phyloP scores from a whole-genome alignment of 345 rosid genomes.

The Acer campestre region DNA sequence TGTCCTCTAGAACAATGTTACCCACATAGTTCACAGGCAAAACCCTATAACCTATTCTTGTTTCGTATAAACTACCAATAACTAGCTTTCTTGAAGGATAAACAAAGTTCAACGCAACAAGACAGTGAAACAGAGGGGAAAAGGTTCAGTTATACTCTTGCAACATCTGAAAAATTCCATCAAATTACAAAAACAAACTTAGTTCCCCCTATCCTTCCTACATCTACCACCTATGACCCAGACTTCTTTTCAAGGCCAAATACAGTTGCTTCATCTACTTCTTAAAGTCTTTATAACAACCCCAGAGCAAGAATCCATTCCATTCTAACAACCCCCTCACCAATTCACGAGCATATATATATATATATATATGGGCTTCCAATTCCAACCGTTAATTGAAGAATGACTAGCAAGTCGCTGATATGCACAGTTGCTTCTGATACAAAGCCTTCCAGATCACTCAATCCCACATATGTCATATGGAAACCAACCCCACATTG shows the following conservation, averaged over 20 bases:
- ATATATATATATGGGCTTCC: too few relatives aligned
- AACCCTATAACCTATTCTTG: not conserved
- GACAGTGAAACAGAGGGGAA: not conserved
- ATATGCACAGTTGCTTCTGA: not conserved
- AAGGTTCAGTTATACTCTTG: not conserved
- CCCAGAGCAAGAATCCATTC: not conserved
- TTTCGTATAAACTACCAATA: not conserved
- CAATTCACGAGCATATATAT: not conserved
- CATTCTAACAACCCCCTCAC: not conserved
- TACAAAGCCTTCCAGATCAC: not conserved
- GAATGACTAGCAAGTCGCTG: not conserved
- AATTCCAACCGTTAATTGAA: not conserved
- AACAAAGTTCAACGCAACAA: not conserved
- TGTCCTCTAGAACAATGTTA: not conserved
- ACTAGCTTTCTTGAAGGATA: not conserved
- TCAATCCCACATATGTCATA: not conserved
- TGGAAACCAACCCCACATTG: not conserved
- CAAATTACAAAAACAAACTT: too few relatives aligned
- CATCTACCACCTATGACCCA: too few relatives aligned
- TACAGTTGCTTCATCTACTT: not conserved
- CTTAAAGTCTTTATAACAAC: not conserved
- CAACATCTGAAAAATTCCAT: too few relatives aligned
- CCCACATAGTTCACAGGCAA: not conserved
- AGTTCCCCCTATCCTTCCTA: too few relatives aligned
- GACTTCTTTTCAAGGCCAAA: not conserved